These are phyloP conservation scores for Hortiboletus rubellus DNA, from an alignment of 1,284 basidiomycete species.

Conservation along the genomic window DNA sequence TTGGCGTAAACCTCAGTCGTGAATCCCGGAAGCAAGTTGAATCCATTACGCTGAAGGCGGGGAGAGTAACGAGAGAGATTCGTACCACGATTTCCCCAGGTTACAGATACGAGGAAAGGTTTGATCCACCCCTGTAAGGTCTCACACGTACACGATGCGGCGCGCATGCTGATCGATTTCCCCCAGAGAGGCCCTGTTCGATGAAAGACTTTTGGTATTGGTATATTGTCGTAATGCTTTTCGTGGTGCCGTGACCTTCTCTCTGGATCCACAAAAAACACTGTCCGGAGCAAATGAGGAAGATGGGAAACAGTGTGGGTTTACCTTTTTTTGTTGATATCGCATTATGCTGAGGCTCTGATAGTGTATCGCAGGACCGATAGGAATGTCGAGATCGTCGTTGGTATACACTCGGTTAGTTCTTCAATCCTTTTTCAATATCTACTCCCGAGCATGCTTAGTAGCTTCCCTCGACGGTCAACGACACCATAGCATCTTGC, in stretches of 20 bases:
- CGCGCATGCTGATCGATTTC: background rate
- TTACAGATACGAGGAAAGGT: background rate
- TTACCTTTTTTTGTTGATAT: background rate
- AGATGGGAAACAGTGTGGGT: background rate
- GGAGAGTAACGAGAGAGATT: background rate
- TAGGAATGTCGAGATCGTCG: background rate
- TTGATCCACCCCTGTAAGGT: background rate
- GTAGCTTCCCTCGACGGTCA: background rate
- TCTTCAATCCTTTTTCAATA: background rate
- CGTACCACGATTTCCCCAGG: background rate
- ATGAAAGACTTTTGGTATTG: background rate
- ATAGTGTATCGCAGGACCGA: background rate
- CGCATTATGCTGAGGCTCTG: background rate
- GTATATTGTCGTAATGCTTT: background rate
- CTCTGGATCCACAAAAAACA: background rate
- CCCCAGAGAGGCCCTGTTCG: background rate
- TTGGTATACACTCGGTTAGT: background rate
- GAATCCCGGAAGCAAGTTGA: background rate
- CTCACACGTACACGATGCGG: background rate
- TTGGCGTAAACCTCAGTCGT: background rate
- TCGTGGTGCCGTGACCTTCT: background rate
- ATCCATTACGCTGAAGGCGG: background rate
- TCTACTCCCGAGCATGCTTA: background rate
- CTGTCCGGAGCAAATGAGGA: background rate
- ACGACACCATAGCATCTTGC: background rate